These are phyloP conservation scores for Barnettozyma vustinii DNA, from an alignment of 805 yeast species.

Conservation along the genomic window DNA sequence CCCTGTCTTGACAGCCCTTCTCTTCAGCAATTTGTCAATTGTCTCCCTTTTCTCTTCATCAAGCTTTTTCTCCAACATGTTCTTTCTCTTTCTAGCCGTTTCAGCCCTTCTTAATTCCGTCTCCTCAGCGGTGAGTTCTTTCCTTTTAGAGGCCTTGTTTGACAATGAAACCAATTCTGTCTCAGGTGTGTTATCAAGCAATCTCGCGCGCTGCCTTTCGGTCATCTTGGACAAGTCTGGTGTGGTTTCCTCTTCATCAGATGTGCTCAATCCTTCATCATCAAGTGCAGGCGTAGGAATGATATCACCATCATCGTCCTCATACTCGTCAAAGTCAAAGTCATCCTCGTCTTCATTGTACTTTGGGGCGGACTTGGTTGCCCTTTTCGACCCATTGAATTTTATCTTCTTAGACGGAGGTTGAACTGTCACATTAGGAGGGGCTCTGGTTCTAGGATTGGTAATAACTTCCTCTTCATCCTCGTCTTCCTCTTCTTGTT, in stretches of 20 bases:
- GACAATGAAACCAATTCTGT: constrained; percentile 15
- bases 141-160: constrained; percentile 34
- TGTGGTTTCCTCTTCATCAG: constrained; percentile 18
- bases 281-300: constrained; percentile 24
- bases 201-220: constrained; percentile 24
- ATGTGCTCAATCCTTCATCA: constrained; percentile 16
- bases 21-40: constrained; percentile 74
- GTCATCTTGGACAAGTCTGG: constrained; percentile 25
- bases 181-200: constrained; percentile 4
- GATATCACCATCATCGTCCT: constrained; percentile 21
- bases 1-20: constrained; percentile 63
- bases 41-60: constrained; percentile 95
- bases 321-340: constrained; percentile 22
- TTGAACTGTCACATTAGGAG: not conserved
- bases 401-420: not conserved
- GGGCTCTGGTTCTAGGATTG: not conserved
- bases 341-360: constrained; percentile 13
- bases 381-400: not conserved
- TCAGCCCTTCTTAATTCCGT: constrained; percentile 77
- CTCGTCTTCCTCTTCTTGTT: constrained; percentile 13
- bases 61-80: constrained; percentile 70
- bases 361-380: constrained; percentile 2
- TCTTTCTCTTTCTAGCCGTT: constrained; percentile 81
- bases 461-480: constrained; percentile 7
- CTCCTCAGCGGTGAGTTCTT: constrained; percentile 76